These are phyloP conservation scores for Penicillium sp. DNA, from an alignment of 2,329 filamentous ascomycete genomes.

Conservation along the genomic window DNA sequence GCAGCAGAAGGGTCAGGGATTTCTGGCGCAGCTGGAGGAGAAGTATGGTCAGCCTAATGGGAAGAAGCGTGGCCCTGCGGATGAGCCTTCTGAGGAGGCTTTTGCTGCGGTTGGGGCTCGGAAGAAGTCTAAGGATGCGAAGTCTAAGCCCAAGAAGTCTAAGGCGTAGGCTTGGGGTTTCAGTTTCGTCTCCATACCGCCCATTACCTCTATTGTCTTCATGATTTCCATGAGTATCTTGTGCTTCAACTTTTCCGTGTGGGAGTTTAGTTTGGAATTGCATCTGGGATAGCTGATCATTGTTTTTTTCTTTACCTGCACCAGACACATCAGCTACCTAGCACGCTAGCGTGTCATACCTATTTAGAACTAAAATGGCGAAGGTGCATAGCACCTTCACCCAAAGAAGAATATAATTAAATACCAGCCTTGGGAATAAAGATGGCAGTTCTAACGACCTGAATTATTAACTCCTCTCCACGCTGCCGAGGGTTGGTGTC, in stretches of 20 bases:
- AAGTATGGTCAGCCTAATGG: slow-evolving; percentile 63
- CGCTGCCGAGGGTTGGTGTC: too few relatives aligned
- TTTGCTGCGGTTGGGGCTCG: slow-evolving; percentile 47
- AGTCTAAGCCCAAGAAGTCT: slow-evolving; percentile 30
- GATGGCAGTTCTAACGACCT: too few relatives aligned
- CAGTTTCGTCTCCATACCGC: neutral
- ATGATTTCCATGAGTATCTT: neutral
- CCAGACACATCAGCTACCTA: neutral
- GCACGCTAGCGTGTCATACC: neutral
- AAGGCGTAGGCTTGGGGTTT: slow-evolving; percentile 16
- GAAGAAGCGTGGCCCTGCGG: slow-evolving; percentile 46
- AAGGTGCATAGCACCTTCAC: neutral
- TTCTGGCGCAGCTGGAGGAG: slow-evolving; percentile 72
- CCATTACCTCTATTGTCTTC: neutral
- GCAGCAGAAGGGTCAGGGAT: slow-evolving; percentile 59
- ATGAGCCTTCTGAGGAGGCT: slow-evolving; percentile 64
- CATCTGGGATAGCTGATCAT: neutral
- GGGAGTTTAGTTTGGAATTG: neutral
- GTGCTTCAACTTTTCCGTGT: neutral
- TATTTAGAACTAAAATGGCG: neutral
- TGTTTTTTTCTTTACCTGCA: neutral
- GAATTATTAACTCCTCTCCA: too few relatives aligned
- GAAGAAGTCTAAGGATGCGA: slow-evolving; percentile 42
- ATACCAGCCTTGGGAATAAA: too few relatives aligned
- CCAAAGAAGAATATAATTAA: too few relatives aligned